Conservation (phyloP, 140 eudicot genomes). For the Bidens hawaiensis region DNA sequence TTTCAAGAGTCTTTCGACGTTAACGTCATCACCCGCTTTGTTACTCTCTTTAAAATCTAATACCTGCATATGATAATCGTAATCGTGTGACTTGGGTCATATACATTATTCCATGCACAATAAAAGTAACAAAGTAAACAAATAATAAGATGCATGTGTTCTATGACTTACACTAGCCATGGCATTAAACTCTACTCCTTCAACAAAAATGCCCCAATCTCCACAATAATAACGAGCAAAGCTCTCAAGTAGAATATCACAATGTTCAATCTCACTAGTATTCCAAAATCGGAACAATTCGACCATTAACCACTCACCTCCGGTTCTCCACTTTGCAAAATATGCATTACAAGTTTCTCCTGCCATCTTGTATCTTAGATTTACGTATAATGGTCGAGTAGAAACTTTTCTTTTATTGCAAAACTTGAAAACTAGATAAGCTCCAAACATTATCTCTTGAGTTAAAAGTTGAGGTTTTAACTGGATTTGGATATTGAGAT, state of each 20-base stretch:
- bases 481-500: conserved; percentile 18
- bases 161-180: neutral
- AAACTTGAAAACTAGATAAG: conserved; percentile 29
- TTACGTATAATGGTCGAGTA: conserved; percentile 14
- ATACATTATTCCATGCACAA: neutral
- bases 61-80: conserved; percentile 4
- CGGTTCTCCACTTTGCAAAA: conserved; percentile 26
- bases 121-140: neutral
- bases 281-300: conserved; percentile 24
- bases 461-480: conserved; percentile 19
- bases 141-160: neutral
- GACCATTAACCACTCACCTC: conserved; percentile 14
- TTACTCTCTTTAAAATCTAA: neutral
- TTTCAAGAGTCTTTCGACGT: neutral
- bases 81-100: neutral
- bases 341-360: conserved; percentile 22
- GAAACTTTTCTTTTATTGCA: conserved; percentile 26
- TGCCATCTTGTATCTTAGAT: conserved; percentile 21
- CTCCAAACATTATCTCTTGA: conserved; percentile 8
- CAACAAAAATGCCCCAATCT: conserved; percentile 19
- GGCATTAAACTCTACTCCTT: conserved; percentile 27
- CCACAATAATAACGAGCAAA: conserved; percentile 21
- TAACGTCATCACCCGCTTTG: neutral
- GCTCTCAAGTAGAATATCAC: conserved; percentile 20
- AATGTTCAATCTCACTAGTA: conserved; percentile 5